Percentiles rank a stretch among this genome's conserved stretches.
These are phyloP conservation scores for Phaeosphaeria sp. DNA, from an alignment of 2,329 filamentous ascomycete genomes.

Conservation along the genomic window DNA sequence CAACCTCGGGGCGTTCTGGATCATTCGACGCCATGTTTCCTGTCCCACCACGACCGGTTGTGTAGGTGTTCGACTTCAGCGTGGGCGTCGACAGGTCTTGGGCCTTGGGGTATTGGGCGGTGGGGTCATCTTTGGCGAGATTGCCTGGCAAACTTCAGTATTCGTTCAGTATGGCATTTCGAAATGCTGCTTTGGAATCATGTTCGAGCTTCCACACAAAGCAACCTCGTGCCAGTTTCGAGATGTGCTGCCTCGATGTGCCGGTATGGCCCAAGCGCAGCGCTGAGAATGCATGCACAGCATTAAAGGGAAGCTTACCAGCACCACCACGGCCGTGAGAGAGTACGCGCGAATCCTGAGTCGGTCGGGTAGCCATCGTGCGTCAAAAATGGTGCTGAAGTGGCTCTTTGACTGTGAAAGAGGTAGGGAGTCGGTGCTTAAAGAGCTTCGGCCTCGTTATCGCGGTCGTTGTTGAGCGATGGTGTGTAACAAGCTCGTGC, in stretches of 20 bases:
- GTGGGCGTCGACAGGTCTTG: constrained; percentile 80
- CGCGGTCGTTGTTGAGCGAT: constrained; percentile 5
- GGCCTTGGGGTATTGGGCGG: constrained; percentile 36
- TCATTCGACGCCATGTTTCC: constrained; percentile 88
- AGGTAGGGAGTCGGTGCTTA: background rate
- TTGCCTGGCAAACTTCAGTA: constrained; percentile 51
- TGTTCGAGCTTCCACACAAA: no score
- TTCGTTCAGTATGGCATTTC: background rate
- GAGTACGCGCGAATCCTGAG: constrained; percentile 38
- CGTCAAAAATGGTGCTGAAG: background rate
- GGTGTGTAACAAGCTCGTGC: constrained; percentile 8
- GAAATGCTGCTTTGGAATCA: background rate
- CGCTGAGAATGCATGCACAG: background rate
- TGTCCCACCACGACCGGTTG: constrained; percentile 85
- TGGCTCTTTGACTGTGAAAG: background rate
- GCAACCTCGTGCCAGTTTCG: background rate
- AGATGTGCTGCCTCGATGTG: background rate
- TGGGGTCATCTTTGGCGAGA: constrained; percentile 51
- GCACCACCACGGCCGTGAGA: constrained; percentile 82
- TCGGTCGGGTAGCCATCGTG: constrained; percentile 30
- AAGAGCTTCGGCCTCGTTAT: background rate
- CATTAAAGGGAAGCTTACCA: constrained; percentile 50
- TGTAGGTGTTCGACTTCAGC: constrained; percentile 83
- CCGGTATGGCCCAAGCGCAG: background rate
- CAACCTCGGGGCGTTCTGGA: constrained; percentile 68